Conservation (phyloP, 148 eudicot genomes). For the Euryodendron excelsum region DNA sequence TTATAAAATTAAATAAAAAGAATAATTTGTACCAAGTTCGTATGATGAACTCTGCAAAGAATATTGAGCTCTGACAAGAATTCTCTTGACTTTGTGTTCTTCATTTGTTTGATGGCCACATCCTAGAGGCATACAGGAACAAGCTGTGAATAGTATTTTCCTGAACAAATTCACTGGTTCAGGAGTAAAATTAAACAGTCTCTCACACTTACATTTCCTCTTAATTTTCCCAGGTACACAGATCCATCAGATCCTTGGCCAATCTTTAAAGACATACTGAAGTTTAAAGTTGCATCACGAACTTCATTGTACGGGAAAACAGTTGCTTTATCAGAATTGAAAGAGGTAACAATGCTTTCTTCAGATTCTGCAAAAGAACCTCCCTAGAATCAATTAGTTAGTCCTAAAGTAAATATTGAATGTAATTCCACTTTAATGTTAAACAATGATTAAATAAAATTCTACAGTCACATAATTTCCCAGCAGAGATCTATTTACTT, state of each 20-base stretch:
- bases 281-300: slow-evolving; percentile 11
- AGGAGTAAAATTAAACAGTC: neutral
- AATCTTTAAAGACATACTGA: slow-evolving; percentile 2
- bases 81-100: slow-evolving; percentile 8
- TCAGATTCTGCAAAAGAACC: neutral
- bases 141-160: neutral
- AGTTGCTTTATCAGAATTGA: slow-evolving; percentile 4
- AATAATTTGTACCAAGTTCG: neutral
- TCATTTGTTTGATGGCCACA: slow-evolving; percentile 14
- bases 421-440: neutral
- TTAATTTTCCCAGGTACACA: slow-evolving; percentile 16
- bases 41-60: slow-evolving; percentile 8
- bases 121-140: neutral
- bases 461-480: neutral
- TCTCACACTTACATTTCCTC: slow-evolving; percentile 1
- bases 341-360: neutral
- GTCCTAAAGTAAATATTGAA: neutral
- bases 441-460: neutral
- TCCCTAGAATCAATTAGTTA: neutral
- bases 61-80: slow-evolving; percentile 12
- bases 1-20: too few relatives aligned
- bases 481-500: slow-evolving; percentile 5
- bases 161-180: neutral
- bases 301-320: slow-evolving; percentile 3
- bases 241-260: slow-evolving; percentile 16